Base-by-base conservation (phyloP, 768 basidiomycete genomes). In the Chalciporus chontae region DNA sequence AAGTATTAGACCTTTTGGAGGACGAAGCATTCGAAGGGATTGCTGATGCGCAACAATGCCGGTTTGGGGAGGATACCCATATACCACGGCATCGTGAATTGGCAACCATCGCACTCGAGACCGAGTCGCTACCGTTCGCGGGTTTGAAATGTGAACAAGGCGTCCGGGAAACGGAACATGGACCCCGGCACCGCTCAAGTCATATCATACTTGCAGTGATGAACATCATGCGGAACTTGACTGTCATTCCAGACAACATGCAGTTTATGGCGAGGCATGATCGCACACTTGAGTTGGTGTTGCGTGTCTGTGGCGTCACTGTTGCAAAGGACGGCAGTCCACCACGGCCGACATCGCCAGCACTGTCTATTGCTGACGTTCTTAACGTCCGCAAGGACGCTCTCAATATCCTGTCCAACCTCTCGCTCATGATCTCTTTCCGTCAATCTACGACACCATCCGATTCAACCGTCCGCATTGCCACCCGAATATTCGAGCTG, bases 221-320 rank as follows among this genome's bases (percentile, higher is more conserved):
- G 40, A 93, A 89, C 65, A 82, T 97, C 60, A 73, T 97, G 46
- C 88, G 92, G 40, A 96, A 95, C 70, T 75, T 96, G 57, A 82
- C 89, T n/a, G 72, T 83, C 53, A 73, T 85, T 50, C 70, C 69
- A 7, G 87, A 94, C 55, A 95, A 95, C 59, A 66, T 77, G 53
- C 72, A 73, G 39, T 82, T 80, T 59, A 73, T 95, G 59, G 78
- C 84, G 1, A 77, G 72, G 36, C 83, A 90, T 51, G 77, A 78
- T 6, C 75, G 83, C 43, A 65, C 89, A 11, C 66, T 91, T 31
- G 79, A 83, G 57, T 59, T 89, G 23, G 59, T 94, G 43, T 73
- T 93, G 23, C 84, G 85, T 9, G 55, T 91, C n/a, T 86, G 84
- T 62, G 70, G 72, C 42, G 67, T 86, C n/a, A 69, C 69, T 31